Evolutionary conservation across 2,329 filamentous ascomycete species (phyloP), one percentile per base, ranked within the genome.

Genomic region (Fusarium coicis): DNA sequence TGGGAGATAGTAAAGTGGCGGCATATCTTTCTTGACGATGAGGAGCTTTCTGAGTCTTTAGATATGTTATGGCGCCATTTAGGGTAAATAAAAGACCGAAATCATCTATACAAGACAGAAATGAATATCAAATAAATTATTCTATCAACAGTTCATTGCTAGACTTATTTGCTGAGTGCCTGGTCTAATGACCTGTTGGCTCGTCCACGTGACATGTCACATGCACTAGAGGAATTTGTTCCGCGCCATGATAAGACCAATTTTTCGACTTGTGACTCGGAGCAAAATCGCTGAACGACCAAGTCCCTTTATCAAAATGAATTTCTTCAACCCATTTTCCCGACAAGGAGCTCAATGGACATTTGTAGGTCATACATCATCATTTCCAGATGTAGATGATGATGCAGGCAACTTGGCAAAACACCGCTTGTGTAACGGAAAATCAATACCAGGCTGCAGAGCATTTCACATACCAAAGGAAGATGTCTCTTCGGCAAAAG

Each of bases 401-500:
- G 84, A 84, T 58, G 79, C 82, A 10, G 80, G 79, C 43, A 80
- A 81, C 70, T 73, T 87, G n/a, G 74, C 80, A 28, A 78, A 83
- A 53, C 73, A 79, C 36, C 80, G 82, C 3, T 50, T 76, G n/a
- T 88, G 85, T 71, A 70, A 77, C 26, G 67, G 78, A 5, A 78
- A 81, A n/a, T 76, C 82, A n/a, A 82, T 80, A 32, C 85, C 86
- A 0, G 85, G 86, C n/a, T 92, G 90, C 83, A 91, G 88, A 73
- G 86, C 90, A 23, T 90, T 91, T 68, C 81, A 82, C 34, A 84
- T 88, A 10, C 85, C 86, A 10, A 81, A 81, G 46, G 79, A 79
- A 16, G 80, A 84, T 58, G 79, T 73, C 23, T 79, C 81, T 5
- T 79, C 80, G 34, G 83, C 77, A 16, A 81, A 72, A 2, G 84